Evolutionary conservation across 2,329 filamentous ascomycete genomes (phyloP).

Genomic region (Scorias spongiosa): DNA sequence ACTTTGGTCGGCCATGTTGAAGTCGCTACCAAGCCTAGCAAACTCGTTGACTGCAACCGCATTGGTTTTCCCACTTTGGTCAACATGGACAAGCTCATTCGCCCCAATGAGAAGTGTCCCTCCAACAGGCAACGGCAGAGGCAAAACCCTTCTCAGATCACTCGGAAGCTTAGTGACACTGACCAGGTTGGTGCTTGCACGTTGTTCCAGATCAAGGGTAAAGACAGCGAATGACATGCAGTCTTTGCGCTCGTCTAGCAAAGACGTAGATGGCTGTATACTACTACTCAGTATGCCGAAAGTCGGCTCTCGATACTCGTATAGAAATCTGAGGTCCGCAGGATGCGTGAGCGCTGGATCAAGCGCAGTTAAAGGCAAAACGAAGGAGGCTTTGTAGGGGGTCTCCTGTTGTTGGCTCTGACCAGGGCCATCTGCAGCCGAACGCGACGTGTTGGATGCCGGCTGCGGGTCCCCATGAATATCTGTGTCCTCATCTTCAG

Average conservation of each 20-base stretch:
- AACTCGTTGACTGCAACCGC: constrained; percentile 88
- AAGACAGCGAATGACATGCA: constrained; percentile 85
- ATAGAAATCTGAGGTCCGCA: constrained; percentile 78
- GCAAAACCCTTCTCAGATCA: constrained; percentile 69
- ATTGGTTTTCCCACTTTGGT: constrained; percentile 86
- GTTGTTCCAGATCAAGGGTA: constrained; percentile 83
- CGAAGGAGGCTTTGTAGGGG: constrained; percentile 82
- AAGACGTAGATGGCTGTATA: constrained; percentile 53
- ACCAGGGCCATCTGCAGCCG: constrained; percentile 16
- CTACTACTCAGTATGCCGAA: constrained; percentile 85
- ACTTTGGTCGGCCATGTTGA: constrained; percentile 74
- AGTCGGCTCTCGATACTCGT: constrained; percentile 95
- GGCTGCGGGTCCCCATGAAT: constrained; percentile 15
- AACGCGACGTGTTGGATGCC: constrained; percentile 6
- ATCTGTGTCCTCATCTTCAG: constrained; percentile 57
- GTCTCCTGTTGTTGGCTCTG: constrained; percentile 30
- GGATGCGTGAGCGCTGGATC: constrained; percentile 79
- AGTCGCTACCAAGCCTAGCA: constrained; percentile 66
- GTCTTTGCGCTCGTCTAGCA: constrained; percentile 65
- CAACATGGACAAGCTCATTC: constrained; percentile 88
- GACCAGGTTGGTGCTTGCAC: constrained; percentile 80
- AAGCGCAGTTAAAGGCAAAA: constrained; percentile 74
- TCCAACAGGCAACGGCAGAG: constrained; percentile 72
- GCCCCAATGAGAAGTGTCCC: constrained; percentile 73
- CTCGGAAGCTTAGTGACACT: constrained; percentile 75